Evolutionary conservation across 2,329 filamentous ascomycete genomes (phyloP).

Genomic region (Apiospora koreana): DNA sequence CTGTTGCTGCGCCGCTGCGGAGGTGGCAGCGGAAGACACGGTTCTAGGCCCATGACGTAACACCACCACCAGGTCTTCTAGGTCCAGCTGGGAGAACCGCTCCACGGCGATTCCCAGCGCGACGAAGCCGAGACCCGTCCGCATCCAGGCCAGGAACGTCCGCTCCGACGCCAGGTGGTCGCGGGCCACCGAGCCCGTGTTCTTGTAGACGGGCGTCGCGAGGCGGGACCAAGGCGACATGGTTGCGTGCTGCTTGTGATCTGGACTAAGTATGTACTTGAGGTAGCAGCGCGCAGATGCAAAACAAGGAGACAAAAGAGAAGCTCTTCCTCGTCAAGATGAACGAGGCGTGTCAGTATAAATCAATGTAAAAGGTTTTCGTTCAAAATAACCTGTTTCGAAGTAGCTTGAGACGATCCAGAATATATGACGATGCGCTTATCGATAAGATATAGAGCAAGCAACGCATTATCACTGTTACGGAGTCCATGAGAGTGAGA

Average conservation of each 20-base stretch:
- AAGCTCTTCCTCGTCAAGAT: background rate
- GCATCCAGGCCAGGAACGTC: slow-evolving; percentile 53
- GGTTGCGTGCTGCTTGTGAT: background rate
- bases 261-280: background rate
- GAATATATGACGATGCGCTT: background rate
- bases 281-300: background rate
- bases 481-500: background rate
- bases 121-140: slow-evolving; percentile 52
- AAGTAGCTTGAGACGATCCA: background rate
- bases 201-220: slow-evolving; percentile 35
- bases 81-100: slow-evolving; percentile 47
- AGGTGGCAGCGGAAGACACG: slow-evolving; percentile 18
- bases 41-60: slow-evolving; percentile 14
- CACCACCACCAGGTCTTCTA: slow-evolving; percentile 21
- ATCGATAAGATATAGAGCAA: background rate
- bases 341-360: background rate
- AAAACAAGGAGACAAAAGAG: no score
- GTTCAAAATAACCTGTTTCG: background rate
- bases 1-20: slow-evolving; percentile 16
- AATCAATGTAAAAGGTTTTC: background rate
- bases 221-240: slow-evolving; percentile 17
- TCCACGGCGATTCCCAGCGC: slow-evolving; percentile 51
- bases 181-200: slow-evolving; percentile 50
- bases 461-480: background rate
- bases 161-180: slow-evolving; percentile 57